Conservation (phyloP, 768 basidiomycete genomes). For the Dendrothele bispora region DNA sequence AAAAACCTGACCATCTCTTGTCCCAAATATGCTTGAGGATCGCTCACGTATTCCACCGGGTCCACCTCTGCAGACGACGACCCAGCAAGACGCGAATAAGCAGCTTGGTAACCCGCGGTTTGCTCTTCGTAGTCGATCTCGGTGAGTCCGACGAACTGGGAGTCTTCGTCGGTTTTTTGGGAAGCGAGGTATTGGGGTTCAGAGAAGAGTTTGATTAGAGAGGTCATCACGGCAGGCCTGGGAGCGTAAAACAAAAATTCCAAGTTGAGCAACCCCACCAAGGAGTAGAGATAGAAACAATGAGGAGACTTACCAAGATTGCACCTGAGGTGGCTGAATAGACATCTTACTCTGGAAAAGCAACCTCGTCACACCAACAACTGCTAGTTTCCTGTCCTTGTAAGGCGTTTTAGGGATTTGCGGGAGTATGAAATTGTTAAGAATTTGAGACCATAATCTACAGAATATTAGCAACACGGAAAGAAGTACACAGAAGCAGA, state of each 20-base stretch:
- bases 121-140: conserved; percentile 91
- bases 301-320: conserved; percentile 63
- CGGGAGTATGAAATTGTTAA: conserved; percentile 75
- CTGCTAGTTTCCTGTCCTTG: conserved; percentile 84
- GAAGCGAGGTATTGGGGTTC: conserved; percentile 68
- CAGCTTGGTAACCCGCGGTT: conserved; percentile 88
- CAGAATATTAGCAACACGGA: background rate
- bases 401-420: conserved; percentile 78
- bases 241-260: background rate
- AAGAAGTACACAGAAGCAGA: background rate
- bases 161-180: conserved; percentile 42
- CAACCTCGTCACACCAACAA: conserved; percentile 76
- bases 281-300: too few relatives aligned
- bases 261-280: background rate
- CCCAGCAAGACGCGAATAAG: conserved; percentile 89
- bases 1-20: conserved; percentile 41
- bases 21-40: conserved; percentile 56
- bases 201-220: conserved; percentile 73
- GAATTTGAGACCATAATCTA: conserved; percentile 76
- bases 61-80: conserved; percentile 61
- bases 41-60: conserved; percentile 58
- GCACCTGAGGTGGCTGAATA: conserved; percentile 60
- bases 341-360: conserved; percentile 74
- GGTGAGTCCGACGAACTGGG: conserved; percentile 55
- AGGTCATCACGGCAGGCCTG: conserved; percentile 72